A percentile compares a stretch with the other conserved stretches of the same genome.
Evolutionary conservation across 1,139 yeast genomes (phyloP).

Genomic region (Arxiozyma telluris): DNA sequence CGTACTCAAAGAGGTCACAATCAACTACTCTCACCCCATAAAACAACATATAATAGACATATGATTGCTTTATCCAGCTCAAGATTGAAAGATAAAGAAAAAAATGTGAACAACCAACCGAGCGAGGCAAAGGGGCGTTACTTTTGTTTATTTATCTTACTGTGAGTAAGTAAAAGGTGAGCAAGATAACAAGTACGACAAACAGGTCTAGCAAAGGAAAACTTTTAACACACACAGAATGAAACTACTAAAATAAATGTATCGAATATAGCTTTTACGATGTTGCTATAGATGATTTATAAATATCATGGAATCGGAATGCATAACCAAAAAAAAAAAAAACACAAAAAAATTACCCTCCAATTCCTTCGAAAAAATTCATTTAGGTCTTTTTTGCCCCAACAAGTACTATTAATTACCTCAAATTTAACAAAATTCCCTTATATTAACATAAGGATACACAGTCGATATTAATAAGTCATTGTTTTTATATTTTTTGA

Average conservation of each 20-base stretch:
- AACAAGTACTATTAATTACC: too few species aligned
- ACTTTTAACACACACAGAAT: too few species aligned
- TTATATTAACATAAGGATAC: not conserved
- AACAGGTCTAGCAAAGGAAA: too few species aligned
- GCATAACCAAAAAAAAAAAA: too few species aligned
- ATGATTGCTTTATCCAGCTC: conserved; percentile 38
- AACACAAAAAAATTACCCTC: not conserved
- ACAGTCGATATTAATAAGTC: too few species aligned
- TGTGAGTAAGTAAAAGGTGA: too few species aligned
- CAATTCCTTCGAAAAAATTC: not conserved
- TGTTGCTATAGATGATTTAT: too few species aligned
- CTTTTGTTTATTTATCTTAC: not conserved
- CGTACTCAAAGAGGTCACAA: conserved; percentile 70
- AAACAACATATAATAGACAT: not conserved
- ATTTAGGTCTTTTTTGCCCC: not conserved
- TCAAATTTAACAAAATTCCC: too few species aligned
- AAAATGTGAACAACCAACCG: conserved; percentile 20
- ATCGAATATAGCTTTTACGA: too few species aligned
- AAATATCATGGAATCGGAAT: not conserved
- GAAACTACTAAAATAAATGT: too few species aligned
- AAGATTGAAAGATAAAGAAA: conserved; percentile 20
- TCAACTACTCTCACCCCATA: conserved; percentile 52
- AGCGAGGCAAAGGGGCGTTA: conserved; percentile 34
- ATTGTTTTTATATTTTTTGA: not conserved
- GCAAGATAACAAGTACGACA: too few species aligned